Evolutionary conservation across 2,329 filamentous ascomycete genomes (phyloP).

Genomic region (Daldinia sp.): DNA sequence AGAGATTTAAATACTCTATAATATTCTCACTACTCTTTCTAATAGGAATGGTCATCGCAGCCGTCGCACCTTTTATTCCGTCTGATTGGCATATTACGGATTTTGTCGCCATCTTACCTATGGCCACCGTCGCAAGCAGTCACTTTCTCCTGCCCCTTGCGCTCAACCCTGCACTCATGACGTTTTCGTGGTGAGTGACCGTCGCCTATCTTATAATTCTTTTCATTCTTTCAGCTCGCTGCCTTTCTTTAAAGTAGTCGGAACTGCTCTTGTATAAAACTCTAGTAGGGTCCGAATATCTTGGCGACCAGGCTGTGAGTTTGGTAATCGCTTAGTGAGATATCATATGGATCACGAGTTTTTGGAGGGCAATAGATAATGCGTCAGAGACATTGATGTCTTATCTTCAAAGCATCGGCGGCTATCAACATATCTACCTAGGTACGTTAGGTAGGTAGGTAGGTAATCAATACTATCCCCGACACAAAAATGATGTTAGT

Average conservation of each 20-base stretch:
- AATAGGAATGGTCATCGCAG: constrained; percentile 69
- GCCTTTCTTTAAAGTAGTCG: too few relatives aligned
- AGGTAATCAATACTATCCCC: not conserved
- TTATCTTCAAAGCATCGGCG: too few relatives aligned
- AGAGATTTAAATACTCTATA: constrained; percentile 80
- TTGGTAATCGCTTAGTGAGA: too few relatives aligned
- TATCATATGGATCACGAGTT: too few relatives aligned
- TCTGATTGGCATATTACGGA: constrained; percentile 72
- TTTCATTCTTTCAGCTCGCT: too few relatives aligned
- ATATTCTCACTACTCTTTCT: constrained; percentile 67
- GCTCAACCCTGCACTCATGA: constrained; percentile 82
- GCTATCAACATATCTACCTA: not conserved
- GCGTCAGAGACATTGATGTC: too few relatives aligned
- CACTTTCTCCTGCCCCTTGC: constrained; percentile 77
- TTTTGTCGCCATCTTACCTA: constrained; percentile 79
- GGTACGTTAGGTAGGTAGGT: not conserved
- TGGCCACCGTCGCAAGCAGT: constrained; percentile 73
- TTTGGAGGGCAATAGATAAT: too few relatives aligned
- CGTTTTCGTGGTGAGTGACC: constrained; percentile 75
- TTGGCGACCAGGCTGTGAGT: too few relatives aligned
- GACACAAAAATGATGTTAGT: too few relatives aligned
- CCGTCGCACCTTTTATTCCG: constrained; percentile 69
- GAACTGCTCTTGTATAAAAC: too few relatives aligned
- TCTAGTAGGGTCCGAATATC: too few relatives aligned
- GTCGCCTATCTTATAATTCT: too few relatives aligned